Conservation (phyloP, 1,139 yeast species). For the Protomyces inundatus region DNA sequence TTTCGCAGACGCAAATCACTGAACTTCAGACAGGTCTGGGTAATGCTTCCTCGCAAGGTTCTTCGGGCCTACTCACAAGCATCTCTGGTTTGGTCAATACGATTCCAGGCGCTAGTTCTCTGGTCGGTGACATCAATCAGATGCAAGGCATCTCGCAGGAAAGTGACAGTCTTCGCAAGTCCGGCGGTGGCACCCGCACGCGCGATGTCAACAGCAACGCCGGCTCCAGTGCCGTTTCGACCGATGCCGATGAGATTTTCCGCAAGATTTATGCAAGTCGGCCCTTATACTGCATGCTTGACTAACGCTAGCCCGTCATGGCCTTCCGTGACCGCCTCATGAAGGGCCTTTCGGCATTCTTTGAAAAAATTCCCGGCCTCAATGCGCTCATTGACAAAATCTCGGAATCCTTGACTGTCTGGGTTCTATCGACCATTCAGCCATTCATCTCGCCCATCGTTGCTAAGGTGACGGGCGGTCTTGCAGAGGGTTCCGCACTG, state of each 20-base stretch:
- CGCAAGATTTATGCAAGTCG: slow-evolving; percentile 33
- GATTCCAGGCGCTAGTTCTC: slow-evolving; percentile 6
- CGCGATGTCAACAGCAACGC: background rate
- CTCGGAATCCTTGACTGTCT: slow-evolving; percentile 33
- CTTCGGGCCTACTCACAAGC: slow-evolving; percentile 2
- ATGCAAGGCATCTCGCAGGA: slow-evolving; percentile 27
- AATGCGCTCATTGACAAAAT: slow-evolving; percentile 33
- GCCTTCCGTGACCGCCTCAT: background rate
- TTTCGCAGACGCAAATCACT: slow-evolving; percentile 33
- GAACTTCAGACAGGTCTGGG: slow-evolving; percentile 29
- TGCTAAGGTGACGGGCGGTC: slow-evolving; percentile 30
- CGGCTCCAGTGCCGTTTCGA: slow-evolving; percentile 17
- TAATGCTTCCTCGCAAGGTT: slow-evolving; percentile 26
- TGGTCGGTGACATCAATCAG: slow-evolving; percentile 15
- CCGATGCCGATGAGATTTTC: slow-evolving; percentile 30
- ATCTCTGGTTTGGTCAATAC: slow-evolving; percentile 7
- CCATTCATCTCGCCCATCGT: slow-evolving; percentile 34
- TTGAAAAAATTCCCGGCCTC: slow-evolving; percentile 34
- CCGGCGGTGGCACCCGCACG: background rate
- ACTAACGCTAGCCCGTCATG: background rate
- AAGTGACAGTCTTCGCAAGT: slow-evolving; percentile 20
- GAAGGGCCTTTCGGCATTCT: slow-evolving; percentile 20
- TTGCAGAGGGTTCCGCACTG: slow-evolving; percentile 33
- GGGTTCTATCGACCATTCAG: slow-evolving; percentile 34
- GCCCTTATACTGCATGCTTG: slow-evolving; percentile 30